Conservation (phyloP, 2,329 filamentous ascomycete species). For the Fusarium devonianum region DNA sequence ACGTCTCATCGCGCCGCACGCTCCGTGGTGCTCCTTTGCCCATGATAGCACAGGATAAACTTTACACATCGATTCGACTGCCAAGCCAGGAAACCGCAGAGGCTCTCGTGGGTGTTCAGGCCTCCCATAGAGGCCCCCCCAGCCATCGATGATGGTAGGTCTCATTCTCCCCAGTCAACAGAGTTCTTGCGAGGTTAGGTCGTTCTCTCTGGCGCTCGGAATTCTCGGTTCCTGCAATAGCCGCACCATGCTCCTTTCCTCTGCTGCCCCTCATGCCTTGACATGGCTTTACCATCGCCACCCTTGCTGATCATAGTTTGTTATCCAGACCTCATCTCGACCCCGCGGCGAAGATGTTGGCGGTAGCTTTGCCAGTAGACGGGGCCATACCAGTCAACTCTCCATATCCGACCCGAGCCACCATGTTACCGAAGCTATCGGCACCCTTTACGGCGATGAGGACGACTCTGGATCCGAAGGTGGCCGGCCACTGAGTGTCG, state of each 20-base stretch:
- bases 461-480: constrained; percentile 66
- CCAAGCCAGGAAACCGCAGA: constrained; percentile 37
- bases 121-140: constrained; percentile 48
- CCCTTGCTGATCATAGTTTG: constrained; percentile 35
- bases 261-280: constrained; percentile 1
- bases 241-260: constrained; percentile 8
- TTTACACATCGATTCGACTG: constrained; percentile 35
- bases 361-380: constrained; percentile 64
- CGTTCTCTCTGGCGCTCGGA: constrained; percentile 1
- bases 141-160: constrained; percentile 61
- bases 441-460: constrained; percentile 84
- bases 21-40: constrained; percentile 38
- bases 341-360: constrained; percentile 62
- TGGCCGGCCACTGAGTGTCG: constrained; percentile 70
- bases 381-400: constrained; percentile 64
- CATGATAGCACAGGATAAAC: constrained; percentile 42
- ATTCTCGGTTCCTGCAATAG: background rate
- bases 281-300: constrained; percentile 22
- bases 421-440: constrained; percentile 94
- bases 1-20: constrained; percentile 33
- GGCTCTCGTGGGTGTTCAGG: constrained; percentile 45
- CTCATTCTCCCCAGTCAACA: constrained; percentile 21
- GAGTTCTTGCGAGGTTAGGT: constrained; percentile 4
- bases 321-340: constrained; percentile 64
- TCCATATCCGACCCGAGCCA: constrained; percentile 87